Evolutionary conservation across 306 rosid species (phyloP).

Genomic region (Trifolium pratense): DNA sequence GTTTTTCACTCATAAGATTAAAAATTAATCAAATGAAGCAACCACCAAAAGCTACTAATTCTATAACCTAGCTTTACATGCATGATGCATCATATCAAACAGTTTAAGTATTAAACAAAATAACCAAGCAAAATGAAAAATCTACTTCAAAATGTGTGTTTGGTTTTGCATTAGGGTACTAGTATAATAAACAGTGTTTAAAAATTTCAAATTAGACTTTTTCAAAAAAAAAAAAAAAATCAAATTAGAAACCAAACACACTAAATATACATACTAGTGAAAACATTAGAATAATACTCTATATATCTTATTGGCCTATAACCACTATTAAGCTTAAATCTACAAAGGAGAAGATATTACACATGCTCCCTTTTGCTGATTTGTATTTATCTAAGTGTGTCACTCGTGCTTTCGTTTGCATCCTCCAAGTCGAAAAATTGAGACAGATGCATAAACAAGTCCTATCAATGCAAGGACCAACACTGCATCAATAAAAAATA

Average conservation of each 20-base stretch:
- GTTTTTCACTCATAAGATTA: too few species aligned
- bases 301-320: slow-evolving; percentile 38
- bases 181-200: background rate
- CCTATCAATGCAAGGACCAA: slow-evolving; percentile 40
- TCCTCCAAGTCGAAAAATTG: slow-evolving; percentile 22
- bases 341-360: slow-evolving; percentile 25
- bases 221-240: too few species aligned
- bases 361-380: slow-evolving; percentile 41
- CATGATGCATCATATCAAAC: slow-evolving; percentile 21
- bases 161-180: slow-evolving; percentile 3
- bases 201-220: slow-evolving; percentile 8
- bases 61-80: background rate
- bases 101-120: slow-evolving; percentile 4
- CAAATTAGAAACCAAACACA: slow-evolving; percentile 13
- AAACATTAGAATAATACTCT: slow-evolving; percentile 38
- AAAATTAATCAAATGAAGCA: slow-evolving; percentile 20
- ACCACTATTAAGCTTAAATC: slow-evolving; percentile 34
- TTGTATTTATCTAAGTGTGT: slow-evolving; percentile 19
- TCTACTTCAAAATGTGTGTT: slow-evolving; percentile 15
- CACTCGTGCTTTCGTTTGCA: slow-evolving; percentile 52
- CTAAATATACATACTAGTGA: slow-evolving; percentile 16
- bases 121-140: slow-evolving; percentile 2
- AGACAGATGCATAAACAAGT: slow-evolving; percentile 26
- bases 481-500: slow-evolving; percentile 44
- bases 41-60: slow-evolving; percentile 12